Evolutionary conservation across 148 eudicot species (phyloP), one percentile per base, ranked within the genome.

Genomic region (Pouteria glomerata): DNA sequence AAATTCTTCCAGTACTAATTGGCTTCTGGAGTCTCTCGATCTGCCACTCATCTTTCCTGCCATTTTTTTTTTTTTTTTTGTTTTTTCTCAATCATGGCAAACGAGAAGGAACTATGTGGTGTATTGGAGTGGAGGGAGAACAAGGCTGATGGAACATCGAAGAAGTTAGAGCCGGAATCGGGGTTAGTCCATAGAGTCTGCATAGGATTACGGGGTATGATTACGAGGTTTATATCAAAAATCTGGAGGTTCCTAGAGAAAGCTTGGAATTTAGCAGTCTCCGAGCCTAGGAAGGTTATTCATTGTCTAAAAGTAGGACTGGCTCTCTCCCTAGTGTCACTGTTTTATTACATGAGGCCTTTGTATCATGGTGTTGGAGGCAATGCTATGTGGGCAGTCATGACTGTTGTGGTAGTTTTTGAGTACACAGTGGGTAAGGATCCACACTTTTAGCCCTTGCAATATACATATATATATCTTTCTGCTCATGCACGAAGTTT

Each of bases 381-480:
- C 57, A 89, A 78, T 86, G 97, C 97, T 74, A 94, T 94, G 96
- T 94, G 97, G 97, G 97, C 97, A 1, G 77, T 94, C 23, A 87
- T 94, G 97, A 94, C 98, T 0, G 96, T 91, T 35, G 97, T 91
- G 55, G 96, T 94, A 1, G 98, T 85, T 29, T 89, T 88, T 57
- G 97, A 94, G 72, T 94, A 87, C 78, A 86, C 91, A 6, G 91
- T 88, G 1, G 98, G 98, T 94, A 81, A 47, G 85, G 70, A 12
- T 24, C 21, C 14, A 39, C 50, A 34, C 11, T 15, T 16, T 5
- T 15, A 15, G 24, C 8, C 60, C 64, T 33, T 8, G 1, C 23
- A 19, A 15, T 60, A 21, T n/a, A 4, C 12, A 16, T 35, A 16
- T 63, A 19, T 23, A n/a, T 8, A 5, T 8, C 64, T 34, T 13